Evolutionary conservation across 2,329 filamentous ascomycete genomes (phyloP), one percentile per base, ranked within the genome.

Genomic region (Alternaria panax): DNA sequence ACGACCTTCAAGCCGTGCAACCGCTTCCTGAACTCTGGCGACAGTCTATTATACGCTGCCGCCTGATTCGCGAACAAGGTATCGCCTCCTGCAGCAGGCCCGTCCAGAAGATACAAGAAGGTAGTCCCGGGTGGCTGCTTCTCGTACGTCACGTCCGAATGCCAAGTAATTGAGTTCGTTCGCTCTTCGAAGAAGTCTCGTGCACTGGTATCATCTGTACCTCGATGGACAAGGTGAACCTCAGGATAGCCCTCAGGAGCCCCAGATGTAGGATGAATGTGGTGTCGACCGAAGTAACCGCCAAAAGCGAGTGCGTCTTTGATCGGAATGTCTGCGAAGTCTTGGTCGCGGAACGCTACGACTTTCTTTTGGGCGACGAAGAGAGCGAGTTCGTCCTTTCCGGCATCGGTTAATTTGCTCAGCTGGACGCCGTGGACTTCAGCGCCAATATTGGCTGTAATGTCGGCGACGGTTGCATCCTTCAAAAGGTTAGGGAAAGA

Each of bases 131-230:
- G 92, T 1, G 93, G 92, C 79, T 97, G 93, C 66, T 86, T 82
- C 81, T 97, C 93, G 74, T 96, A 97, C 0, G 90, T 91, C 1
- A 96, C 89, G 67, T 97, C 93, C 0, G 89, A 91, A 80, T 97
- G 93, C 92, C 92, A 97, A 7, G 92, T 92, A 1, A 96, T 88
- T 1, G 89, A 91, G 78, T 89, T 94, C 4, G 91, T 93, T 22
- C 90, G 86, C 46, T 87, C 86, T 54, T 85, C 80, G 66, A 92
- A 88, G 77, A 90, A 91, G 48, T 85, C 82, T 20, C 85, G 80
- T 20, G 83, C 85, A 2, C 82, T 85, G 7, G 84, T 86, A 67
- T 91, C 89, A 59, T 86, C 81, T 48, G 86, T 89, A 20, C 87
- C 87, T 38, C 91, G 87, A 78, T 94, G 91, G 1, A 94, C 91